Evolutionary conservation across 345 rosid species (phyloP), one percentile per base, ranked within the genome.

Genomic region (Conringia planisiliqua): DNA sequence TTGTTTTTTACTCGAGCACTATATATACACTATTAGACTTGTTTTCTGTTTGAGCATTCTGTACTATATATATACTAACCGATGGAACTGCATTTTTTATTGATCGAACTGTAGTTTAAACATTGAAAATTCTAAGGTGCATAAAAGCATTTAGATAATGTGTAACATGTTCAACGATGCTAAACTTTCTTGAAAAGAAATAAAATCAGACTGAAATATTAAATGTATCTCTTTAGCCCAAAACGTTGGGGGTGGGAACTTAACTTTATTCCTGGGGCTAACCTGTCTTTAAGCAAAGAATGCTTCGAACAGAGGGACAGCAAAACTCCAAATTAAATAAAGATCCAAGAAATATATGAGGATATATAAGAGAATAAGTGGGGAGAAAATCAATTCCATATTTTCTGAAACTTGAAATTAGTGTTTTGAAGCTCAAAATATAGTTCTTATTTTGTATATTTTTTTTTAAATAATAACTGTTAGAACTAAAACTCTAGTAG

Each of bases 281-380:
- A 81, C 89, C 78, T 75, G 73, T 80, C 89, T 87, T 88, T 86
- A 88, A 81, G 85, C 90, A 88, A 90, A 80, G 89, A 85, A 90
- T 86, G 88, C 84, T 84, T 83, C 87, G 83, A 75, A 79, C 73
- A 26, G 76, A 86, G 86, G 80, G 87, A 84, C 89, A 83, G 20
- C 80, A 71, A 73, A 40, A 62, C 67, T 62, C 47, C 63, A 55
- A 54, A 22, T 22, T 22, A 22, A 22, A 42, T 39, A 55, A 66
- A 52, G 5, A 47, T 39, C 52, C 50, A 72, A 39, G 6, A 40
- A 24, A 50, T 10, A 42, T 52, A 12, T 24, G 57, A 52, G 7
- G 9, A 52, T 52, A 24, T 26, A 52, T 43, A 30, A 14, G 62
- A 26, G 3, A 7, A 57, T 17, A 55, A 54, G 7, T 9, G 8